phyloP scores from a whole-genome alignment of 768 basidiomycete species.

The Serpula lacrymans region DNA sequence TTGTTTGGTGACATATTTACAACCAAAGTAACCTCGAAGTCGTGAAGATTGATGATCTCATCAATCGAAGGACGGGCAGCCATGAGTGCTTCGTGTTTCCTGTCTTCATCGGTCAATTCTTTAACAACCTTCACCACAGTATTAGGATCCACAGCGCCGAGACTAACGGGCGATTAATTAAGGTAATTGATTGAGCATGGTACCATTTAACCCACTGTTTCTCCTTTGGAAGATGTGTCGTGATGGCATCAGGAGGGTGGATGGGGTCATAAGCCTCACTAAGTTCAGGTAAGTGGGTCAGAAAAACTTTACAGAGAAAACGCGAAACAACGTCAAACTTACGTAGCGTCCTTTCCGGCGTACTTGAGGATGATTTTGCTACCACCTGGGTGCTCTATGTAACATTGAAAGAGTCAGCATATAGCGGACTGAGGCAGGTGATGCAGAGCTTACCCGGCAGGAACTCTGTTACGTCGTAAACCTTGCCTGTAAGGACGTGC shows the following conservation, averaged over 20 bases:
- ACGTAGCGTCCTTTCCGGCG: conserved; percentile 87
- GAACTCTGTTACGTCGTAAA: conserved; percentile 73
- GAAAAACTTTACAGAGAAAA: conserved; percentile 5
- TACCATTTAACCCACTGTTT: conserved; percentile 58
- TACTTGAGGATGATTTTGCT: conserved; percentile 79
- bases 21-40: conserved; percentile 66
- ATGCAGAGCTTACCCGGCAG: conserved; percentile 44
- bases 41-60: conserved; percentile 83
- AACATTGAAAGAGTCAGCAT: conserved; percentile 10
- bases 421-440: background rate
- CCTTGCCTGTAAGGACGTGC: conserved; percentile 44
- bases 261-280: conserved; percentile 79
- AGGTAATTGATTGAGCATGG: background rate
- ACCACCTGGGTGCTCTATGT: conserved; percentile 47
- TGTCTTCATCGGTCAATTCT: conserved; percentile 65
- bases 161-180: conserved; percentile 32
- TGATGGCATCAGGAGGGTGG: conserved; percentile 77
- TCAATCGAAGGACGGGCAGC: conserved; percentile 62
- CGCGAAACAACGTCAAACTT: conserved; percentile 25
- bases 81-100: conserved; percentile 56
- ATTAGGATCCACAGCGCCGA: conserved; percentile 65
- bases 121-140: conserved; percentile 63
- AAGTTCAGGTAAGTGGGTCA: conserved; percentile 3
- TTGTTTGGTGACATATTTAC: conserved; percentile 7
- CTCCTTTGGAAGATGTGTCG: conserved; percentile 65